phyloP scores from a whole-genome alignment of 225 moss, liverwort and hornwort species.

The Marchantia polymorpha region DNA sequence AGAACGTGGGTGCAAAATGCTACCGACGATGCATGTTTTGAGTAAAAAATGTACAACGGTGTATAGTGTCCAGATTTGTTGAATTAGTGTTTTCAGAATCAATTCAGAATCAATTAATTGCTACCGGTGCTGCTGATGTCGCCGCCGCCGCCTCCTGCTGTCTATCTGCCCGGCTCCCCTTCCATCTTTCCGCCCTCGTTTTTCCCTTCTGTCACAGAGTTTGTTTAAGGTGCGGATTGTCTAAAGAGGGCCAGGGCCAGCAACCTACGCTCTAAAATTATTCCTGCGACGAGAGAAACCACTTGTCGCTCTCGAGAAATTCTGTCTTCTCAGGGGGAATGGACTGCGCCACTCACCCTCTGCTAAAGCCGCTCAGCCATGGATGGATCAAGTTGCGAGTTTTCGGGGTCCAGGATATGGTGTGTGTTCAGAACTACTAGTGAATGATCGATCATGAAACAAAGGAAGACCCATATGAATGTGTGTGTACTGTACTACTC shows the following conservation, averaged over 20 bases:
- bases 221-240: neutral
- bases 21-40: too few relatives aligned
- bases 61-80: neutral
- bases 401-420: slow-evolving; percentile 5
- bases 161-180: neutral
- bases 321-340: neutral
- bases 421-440: slow-evolving; percentile 7
- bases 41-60: too few relatives aligned
- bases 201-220: neutral
- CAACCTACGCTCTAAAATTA: neutral
- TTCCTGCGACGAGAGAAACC: neutral
- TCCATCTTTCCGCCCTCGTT: neutral
- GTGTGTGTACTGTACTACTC: too few relatives aligned
- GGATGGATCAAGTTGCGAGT: neutral
- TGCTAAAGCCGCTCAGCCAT: slow-evolving; percentile 1
- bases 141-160: too few relatives aligned
- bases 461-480: neutral
- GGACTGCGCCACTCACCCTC: neutral
- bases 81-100: neutral
- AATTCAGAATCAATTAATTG: neutral
- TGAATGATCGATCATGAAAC: too few relatives aligned
- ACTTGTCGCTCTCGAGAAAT: neutral
- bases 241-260: neutral
- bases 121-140: neutral
- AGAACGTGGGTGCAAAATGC: too few relatives aligned